Percentiles rank a stretch among this genome's conserved stretches.
Evolutionary conservation across 108 stramenopile species (phyloP).

Genomic region (Pseudonitzschia pungens): DNA sequence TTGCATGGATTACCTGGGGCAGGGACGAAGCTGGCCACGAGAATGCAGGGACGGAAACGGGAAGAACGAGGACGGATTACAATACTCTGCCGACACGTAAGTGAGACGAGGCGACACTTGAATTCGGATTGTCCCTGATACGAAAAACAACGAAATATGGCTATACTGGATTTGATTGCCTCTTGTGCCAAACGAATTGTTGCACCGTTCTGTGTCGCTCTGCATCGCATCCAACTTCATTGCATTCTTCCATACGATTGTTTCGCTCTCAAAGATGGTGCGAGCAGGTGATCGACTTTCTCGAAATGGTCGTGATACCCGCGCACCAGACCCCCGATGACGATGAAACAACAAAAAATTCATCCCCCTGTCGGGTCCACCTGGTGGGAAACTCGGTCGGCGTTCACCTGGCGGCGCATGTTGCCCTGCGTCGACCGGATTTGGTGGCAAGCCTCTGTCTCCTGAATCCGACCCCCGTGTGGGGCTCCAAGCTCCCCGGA

Average conservation of each 20-base stretch:
- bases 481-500: constrained; percentile 81
- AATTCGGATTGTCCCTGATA: no score
- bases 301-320: constrained; percentile 51
- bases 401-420: constrained; percentile 65
- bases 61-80: constrained; percentile 51
- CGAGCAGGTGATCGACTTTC: constrained; percentile 63
- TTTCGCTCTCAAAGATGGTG: constrained; percentile 45
- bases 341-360: background rate
- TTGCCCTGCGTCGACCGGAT: constrained; percentile 58
- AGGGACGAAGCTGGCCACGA: constrained; percentile 81
- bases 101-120: background rate
- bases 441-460: constrained; percentile 53
- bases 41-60: constrained; percentile 68
- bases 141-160: no score
- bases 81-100: constrained; percentile 63
- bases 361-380: constrained; percentile 48
- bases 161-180: no score
- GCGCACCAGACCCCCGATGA: constrained; percentile 1
- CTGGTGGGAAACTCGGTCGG: constrained; percentile 81
- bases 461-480: constrained; percentile 84
- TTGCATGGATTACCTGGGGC: constrained; percentile 83
- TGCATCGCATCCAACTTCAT: no score
- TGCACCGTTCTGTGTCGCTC: background rate
- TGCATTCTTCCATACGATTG: background rate
- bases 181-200: no score